Evolutionary conservation across 1,284 basidiomycete genomes (phyloP).

Genomic region (Ceratobasidium sp.): DNA sequence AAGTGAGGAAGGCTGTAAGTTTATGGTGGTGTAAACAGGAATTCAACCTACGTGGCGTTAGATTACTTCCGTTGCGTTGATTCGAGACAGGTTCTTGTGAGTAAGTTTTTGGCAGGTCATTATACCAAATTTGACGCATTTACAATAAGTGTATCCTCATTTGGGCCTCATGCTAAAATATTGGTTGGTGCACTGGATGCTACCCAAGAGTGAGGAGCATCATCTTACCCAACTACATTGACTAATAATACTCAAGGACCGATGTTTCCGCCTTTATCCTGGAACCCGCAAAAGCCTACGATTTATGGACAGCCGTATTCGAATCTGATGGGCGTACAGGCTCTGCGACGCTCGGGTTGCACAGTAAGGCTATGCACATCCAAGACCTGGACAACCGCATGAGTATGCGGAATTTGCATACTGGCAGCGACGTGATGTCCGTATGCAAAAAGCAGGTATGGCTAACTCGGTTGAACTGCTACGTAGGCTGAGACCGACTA

Average conservation of each 20-base stretch:
- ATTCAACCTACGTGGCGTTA: not conserved
- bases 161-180: conserved; percentile 33
- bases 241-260: not conserved
- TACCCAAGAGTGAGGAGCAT: conserved; percentile 12
- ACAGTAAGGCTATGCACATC: conserved; percentile 28
- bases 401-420: conserved; percentile 24
- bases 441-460: conserved; percentile 30
- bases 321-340: conserved; percentile 28
- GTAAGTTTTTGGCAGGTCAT: not conserved
- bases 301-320: conserved; percentile 30
- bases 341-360: conserved; percentile 25
- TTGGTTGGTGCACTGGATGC: conserved; percentile 27
- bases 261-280: conserved; percentile 34
- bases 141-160: conserved; percentile 12
- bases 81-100: conserved; percentile 31
- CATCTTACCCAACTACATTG: not conserved
- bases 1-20: not conserved
- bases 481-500: not conserved
- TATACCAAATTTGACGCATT: not conserved
- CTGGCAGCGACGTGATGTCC: conserved; percentile 31
- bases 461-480: not conserved
- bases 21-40: not conserved
- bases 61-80: conserved; percentile 31
- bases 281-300: conserved; percentile 30
- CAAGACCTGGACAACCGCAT: conserved; percentile 33